phyloP scores from a whole-genome alignment of 1,284 basidiomycete genomes.

The Trichosporon coremiiforme region DNA sequence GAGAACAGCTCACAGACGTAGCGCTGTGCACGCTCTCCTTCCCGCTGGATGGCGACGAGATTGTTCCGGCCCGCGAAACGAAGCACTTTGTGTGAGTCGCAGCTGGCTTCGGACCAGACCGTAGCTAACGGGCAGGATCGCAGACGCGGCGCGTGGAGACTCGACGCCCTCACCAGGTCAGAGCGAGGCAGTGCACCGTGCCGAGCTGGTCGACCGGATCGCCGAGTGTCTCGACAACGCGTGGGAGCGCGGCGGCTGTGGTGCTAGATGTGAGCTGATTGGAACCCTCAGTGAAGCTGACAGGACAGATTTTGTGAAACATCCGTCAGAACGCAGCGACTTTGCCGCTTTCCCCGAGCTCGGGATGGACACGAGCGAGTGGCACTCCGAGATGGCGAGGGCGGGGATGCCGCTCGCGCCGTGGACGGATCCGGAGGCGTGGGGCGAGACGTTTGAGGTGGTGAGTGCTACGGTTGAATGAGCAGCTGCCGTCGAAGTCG shows the following conservation, averaged over 20 bases:
- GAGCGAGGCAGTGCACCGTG: background rate
- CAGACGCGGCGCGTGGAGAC: background rate
- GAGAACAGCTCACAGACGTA: background rate
- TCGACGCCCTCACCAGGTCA: background rate
- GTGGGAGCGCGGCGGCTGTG: background rate
- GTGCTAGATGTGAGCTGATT: background rate
- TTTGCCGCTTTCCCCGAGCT: background rate
- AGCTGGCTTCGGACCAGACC: background rate
- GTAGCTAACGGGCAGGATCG: background rate
- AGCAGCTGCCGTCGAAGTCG: too few species aligned
- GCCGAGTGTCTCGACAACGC: background rate
- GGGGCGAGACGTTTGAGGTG: constrained; percentile 10
- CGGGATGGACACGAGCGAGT: background rate
- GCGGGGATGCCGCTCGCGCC: background rate
- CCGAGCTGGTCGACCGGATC: background rate
- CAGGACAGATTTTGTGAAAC: constrained; percentile 2
- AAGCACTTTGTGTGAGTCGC: background rate
- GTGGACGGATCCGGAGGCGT: constrained; percentile 11
- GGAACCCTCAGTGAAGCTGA: background rate
- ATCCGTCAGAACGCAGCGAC: background rate
- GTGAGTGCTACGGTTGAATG: too few species aligned
- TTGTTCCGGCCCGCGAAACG: background rate
- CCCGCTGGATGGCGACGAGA: background rate
- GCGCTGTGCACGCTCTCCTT: constrained; percentile 11
- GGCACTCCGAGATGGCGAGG: background rate